Percentiles rank a stretch among this genome's conserved stretches.
Conservation (phyloP, 768 basidiomycete species). For the Megacollybia marginata region DNA sequence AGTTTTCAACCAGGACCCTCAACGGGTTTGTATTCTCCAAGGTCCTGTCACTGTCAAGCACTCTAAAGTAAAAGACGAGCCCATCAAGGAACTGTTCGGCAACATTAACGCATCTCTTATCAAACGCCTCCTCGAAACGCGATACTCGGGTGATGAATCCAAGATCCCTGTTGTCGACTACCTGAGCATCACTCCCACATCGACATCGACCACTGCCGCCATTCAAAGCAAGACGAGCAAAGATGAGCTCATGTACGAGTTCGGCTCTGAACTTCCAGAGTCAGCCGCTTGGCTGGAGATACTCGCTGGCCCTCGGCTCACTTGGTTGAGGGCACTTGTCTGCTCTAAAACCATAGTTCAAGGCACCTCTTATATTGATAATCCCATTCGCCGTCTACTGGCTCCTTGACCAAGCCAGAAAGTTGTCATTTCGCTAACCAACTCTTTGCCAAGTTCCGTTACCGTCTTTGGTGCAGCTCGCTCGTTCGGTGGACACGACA, state of each 20-base stretch:
- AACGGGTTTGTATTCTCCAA: constrained; percentile 95
- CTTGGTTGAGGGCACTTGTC: constrained; percentile 83
- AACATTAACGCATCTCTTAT: constrained; percentile 77
- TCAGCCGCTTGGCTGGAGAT: constrained; percentile 72
- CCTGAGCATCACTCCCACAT: constrained; percentile 43
- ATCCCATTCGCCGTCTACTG: constrained; percentile 83
- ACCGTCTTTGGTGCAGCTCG: constrained; percentile 73
- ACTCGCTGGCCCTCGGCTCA: constrained; percentile 73
- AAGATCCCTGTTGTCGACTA: constrained; percentile 82
- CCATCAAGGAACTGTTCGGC: constrained; percentile 87
- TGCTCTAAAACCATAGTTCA: constrained; percentile 81
- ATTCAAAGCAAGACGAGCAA: constrained; percentile 35
- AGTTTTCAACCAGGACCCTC: constrained; percentile 97
- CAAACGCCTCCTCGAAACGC: constrained; percentile 67
- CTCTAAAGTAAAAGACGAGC: constrained; percentile 84
- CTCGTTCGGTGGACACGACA: constrained; percentile 66
- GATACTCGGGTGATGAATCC: constrained; percentile 68
- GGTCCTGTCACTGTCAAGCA: constrained; percentile 94
- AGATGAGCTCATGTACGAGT: constrained; percentile 38
- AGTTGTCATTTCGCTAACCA: constrained; percentile 50
- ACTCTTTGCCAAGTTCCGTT: constrained; percentile 47
- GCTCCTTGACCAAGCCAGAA: constrained; percentile 76
- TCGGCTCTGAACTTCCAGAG: constrained; percentile 50
- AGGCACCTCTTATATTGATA: constrained; percentile 78
- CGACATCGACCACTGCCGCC: constrained; percentile 28